Evolutionary conservation across 176 grass and related monocot genomes (phyloP).

Genomic region (Eremochloa ophiuroides): DNA sequence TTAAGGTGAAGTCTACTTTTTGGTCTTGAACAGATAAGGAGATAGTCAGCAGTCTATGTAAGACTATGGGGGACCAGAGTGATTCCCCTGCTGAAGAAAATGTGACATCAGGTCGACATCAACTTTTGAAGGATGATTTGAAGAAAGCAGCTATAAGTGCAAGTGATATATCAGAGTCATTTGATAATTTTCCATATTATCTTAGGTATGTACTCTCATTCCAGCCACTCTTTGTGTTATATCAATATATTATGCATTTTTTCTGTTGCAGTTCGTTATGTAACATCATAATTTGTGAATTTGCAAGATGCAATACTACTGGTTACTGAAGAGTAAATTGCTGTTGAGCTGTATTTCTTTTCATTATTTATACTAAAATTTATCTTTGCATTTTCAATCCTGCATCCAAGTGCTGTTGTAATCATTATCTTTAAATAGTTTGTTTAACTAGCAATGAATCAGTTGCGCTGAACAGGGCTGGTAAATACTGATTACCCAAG

Average conservation of each 20-base stretch:
- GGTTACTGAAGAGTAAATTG: neutral
- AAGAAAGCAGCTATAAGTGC: slow-evolving; percentile 64
- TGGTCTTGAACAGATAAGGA: slow-evolving; percentile 58
- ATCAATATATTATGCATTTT: neutral
- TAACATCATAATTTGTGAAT: neutral
- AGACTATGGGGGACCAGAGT: slow-evolving; percentile 63
- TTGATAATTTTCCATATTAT: slow-evolving; percentile 89
- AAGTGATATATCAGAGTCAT: slow-evolving; percentile 64
- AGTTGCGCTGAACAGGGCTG: neutral
- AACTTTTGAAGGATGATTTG: slow-evolving; percentile 74
- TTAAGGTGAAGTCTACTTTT: slow-evolving; percentile 1
- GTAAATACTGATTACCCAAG: neutral
- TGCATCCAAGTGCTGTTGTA: neutral
- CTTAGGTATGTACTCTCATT: slow-evolving; percentile 59
- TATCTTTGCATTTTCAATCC: neutral
- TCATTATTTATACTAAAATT: neutral
- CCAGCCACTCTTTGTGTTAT: neutral
- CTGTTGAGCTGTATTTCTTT: neutral
- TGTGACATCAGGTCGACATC: slow-evolving; percentile 31
- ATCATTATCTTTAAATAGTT: neutral
- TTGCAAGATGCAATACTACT: neutral
- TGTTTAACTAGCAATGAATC: neutral
- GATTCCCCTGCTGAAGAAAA: slow-evolving; percentile 37
- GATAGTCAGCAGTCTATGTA: slow-evolving; percentile 53
- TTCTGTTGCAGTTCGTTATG: neutral